These are phyloP conservation scores for Bolboschoenoplectus hybrid DNA, from an alignment of 202 grass and related monocot genomes.

Conservation along the genomic window DNA sequence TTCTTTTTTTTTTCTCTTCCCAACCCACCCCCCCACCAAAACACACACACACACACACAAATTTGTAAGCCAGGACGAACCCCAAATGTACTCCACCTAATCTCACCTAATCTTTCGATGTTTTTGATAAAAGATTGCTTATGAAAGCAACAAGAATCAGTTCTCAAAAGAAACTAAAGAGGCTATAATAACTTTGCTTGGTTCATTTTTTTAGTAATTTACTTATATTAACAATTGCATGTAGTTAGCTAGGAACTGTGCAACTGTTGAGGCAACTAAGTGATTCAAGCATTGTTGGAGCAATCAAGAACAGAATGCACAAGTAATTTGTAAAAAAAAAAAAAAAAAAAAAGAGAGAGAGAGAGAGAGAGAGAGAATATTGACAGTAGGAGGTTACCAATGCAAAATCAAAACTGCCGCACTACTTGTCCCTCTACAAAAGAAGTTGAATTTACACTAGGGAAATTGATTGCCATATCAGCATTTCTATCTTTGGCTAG, in stretches of 20 bases:
- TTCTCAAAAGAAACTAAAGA: neutral
- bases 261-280: neutral
- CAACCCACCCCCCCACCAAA: no score
- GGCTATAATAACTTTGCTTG: neutral
- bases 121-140: neutral
- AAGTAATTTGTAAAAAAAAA: neutral
- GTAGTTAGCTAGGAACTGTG: neutral
- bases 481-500: constrained; percentile 5
- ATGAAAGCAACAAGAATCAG: neutral
- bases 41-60: neutral
- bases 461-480: constrained; percentile 27
- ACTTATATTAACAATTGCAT: neutral
- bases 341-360: neutral
- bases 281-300: neutral
- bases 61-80: neutral
- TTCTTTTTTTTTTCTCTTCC: neutral
- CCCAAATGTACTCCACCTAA: neutral
- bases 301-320: neutral
- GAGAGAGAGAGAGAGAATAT: neutral
- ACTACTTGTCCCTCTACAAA: constrained; percentile 3
- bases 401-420: constrained; percentile 14
- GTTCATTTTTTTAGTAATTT: neutral
- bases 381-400: constrained; percentile 18
- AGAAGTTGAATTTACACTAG: constrained; percentile 15
- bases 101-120: neutral